phyloP scores from a whole-genome alignment of 495 filamentous ascomycete genomes.

The Cercophora scortea region DNA sequence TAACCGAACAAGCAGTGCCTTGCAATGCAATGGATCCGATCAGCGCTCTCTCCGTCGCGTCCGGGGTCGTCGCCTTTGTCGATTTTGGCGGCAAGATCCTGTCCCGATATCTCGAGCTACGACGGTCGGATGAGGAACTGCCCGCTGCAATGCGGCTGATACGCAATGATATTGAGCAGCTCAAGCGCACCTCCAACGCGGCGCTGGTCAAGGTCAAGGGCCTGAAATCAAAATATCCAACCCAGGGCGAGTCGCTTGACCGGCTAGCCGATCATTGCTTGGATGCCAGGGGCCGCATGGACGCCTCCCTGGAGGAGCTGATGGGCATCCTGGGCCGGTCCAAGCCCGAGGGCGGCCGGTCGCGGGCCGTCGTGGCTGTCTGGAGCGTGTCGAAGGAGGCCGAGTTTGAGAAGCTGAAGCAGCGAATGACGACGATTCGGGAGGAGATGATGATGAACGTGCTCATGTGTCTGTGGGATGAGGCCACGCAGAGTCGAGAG shows the following conservation, averaged over 20 bases:
- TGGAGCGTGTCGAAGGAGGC: background rate
- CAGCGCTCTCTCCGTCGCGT: background rate
- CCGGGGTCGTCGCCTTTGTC: conserved; percentile 1
- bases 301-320: too few relatives aligned
- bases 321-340: too few relatives aligned
- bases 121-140: too few relatives aligned
- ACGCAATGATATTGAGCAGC: too few relatives aligned
- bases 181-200: too few relatives aligned
- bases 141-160: too few relatives aligned
- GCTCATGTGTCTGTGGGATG: background rate
- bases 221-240: too few relatives aligned
- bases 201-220: too few relatives aligned
- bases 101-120: background rate
- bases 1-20: too few relatives aligned
- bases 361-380: background rate
- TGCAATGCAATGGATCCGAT: background rate
- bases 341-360: background rate
- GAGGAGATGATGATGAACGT: background rate
- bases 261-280: too few relatives aligned
- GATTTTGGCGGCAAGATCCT: conserved; percentile 2
- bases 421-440: background rate
- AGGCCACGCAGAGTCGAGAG: background rate
- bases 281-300: too few relatives aligned
- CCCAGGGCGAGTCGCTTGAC: too few relatives aligned
- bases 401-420: background rate